These are phyloP conservation scores for Annona cherimola DNA, from an alignment of 164 flowering plant species.

Conservation along the genomic window DNA sequence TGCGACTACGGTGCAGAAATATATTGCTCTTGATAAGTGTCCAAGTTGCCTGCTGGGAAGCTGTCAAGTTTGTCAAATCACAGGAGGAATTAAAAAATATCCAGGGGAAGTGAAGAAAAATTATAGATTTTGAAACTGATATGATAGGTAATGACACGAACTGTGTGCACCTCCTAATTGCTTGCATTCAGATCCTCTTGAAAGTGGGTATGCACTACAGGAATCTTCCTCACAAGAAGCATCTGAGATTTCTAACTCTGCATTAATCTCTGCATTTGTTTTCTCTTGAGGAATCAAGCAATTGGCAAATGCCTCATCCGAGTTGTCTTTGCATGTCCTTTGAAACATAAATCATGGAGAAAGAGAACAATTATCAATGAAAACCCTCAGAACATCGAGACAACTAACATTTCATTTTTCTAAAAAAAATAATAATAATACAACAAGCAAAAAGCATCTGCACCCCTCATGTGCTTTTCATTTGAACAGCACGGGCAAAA, in stretches of 20 bases:
- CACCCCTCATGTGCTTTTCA: too few relatives aligned
- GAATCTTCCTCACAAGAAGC: constrained; percentile 72
- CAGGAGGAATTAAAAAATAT: not conserved
- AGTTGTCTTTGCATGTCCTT: constrained; percentile 90
- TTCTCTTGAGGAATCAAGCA: constrained; percentile 94
- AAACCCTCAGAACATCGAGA: not conserved
- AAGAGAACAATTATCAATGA: not conserved
- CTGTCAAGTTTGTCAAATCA: constrained; percentile 29
- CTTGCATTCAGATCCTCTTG: constrained; percentile 24
- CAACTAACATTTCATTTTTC: too few relatives aligned
- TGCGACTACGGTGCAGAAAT: constrained; percentile 85
- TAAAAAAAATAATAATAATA: too few relatives aligned
- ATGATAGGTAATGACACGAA: not conserved
- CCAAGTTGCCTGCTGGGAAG: constrained; percentile 48
- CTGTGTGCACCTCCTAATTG: constrained; percentile 34
- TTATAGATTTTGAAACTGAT: not conserved
- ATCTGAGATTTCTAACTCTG: constrained; percentile 88
- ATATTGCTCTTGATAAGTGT: constrained; percentile 51
- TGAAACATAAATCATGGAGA: constrained; percentile 7
- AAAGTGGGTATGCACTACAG: constrained; percentile 21
- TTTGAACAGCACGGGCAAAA: too few relatives aligned
- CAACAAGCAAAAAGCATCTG: too few relatives aligned
- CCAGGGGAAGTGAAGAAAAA: not conserved
- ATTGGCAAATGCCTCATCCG: constrained; percentile 71
- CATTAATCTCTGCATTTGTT: constrained; percentile 86